phyloP scores from a whole-genome alignment of 108 stramenopile species.

The Parietichytrium sp. region DNA sequence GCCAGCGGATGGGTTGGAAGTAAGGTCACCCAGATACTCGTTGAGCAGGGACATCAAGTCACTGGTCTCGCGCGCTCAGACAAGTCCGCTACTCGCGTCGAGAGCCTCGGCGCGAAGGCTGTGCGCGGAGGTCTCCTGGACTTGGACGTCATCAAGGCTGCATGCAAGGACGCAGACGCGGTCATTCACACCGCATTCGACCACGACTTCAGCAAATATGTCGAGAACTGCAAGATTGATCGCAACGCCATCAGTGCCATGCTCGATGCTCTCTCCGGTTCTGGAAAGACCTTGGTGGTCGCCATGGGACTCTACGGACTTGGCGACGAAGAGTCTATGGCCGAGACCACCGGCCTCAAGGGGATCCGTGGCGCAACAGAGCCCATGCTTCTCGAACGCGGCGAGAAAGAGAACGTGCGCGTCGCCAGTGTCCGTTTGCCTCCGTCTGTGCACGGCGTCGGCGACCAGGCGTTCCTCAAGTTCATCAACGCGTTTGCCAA shows the following conservation, averaged over 20 bases:
- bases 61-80: conserved; percentile 30
- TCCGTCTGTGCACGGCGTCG: conserved; percentile 27
- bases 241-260: not conserved
- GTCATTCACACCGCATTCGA: conserved; percentile 38
- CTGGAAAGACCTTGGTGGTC: conserved; percentile 24
- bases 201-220: conserved; percentile 2
- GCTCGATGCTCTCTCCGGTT: not conserved
- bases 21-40: not conserved
- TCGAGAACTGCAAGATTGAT: not conserved
- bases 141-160: not conserved
- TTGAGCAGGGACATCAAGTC: conserved; percentile 37
- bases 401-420: conserved; percentile 19
- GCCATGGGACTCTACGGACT: not conserved
- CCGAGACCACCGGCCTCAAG: not conserved
- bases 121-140: not conserved
- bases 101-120: not conserved
- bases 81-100: not conserved
- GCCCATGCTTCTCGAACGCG: not conserved
- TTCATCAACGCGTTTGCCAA: not conserved
- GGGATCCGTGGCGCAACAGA: not conserved
- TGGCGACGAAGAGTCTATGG: conserved; percentile 21
- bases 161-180: not conserved
- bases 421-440: not conserved
- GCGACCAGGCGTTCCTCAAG: not conserved
- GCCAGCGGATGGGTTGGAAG: not conserved